Base-by-base conservation (phyloP, 176 grass and related monocot species). In the Olyra latifolia region DNA sequence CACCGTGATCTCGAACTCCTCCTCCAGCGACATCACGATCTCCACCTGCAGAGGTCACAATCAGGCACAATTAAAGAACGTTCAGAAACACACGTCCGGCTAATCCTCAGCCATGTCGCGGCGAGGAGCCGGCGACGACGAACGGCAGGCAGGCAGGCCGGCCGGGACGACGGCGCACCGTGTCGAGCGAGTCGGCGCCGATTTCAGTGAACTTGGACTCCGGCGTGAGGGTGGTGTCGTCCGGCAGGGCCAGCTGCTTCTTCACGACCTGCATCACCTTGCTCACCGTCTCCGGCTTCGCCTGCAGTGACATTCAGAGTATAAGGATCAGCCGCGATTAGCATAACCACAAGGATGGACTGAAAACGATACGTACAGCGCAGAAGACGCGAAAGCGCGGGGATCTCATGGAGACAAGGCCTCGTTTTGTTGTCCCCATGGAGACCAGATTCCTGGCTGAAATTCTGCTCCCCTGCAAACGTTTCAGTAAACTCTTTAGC, bases 11-110 rank as follows among this genome's bases (percentile, higher is more conserved):
- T 62, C 49, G 35, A 93, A 97, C 80, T 83, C 86, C 89, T 91
- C 94, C 82, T 97, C 94, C 69, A 97, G 66, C 57, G 81, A 75
- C 94, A 97, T 93, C 82, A 97, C 91, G 67, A 97, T 93, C 84
- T 97, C 94, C 28, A 97, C 90, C 90, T 92, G 76, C 50, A 53
- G 30, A 83, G 43, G 32, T 3, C 32, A n/a, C 40, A 10, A 44
- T 6, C 2, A 44, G 44, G 40, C 65, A 24, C 40, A 17, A 7
- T 25, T 30, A 2, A 24, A 6, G n/a, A 10, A 43, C 6, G 10
- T 43, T 68, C 20, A 44, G 65, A 44, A 43, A 24, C 65, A 42
- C 32, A 35, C 32, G n/a, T n/a, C n/a, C 14, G 30, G 8, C 62
- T 8, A 10, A 40, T 65, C 62, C 62, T 17, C 62, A 16, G 20